Evolutionary conservation across 2,329 filamentous ascomycete genomes (phyloP), one percentile per base, ranked within the genome.

Genomic region (Xylaria sp.): DNA sequence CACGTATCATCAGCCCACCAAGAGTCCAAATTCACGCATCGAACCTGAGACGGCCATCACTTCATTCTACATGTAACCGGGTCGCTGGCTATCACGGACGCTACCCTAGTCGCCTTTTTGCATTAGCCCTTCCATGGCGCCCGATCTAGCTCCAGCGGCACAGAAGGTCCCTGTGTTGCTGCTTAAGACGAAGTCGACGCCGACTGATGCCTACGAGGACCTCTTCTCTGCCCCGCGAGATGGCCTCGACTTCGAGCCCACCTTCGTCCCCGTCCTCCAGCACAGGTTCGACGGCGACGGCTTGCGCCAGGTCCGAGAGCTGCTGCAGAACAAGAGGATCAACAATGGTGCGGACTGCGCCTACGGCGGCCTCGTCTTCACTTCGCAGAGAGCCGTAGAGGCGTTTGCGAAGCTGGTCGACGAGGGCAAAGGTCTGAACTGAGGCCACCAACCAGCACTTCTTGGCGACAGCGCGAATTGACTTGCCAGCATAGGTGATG

Each of bases 341-440:
- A 74, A 75, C 42, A 63, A 48, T 2, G 56, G 55, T n/a, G 39
- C 65, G 1, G 72, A 68, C 2, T 69, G 71, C 39, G 63, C 73
- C 13, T 93, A 90, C 66, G 89, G 89, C 4, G 90, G 89, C n/a
- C 74, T 93, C 53, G 86, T 94, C 45, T 93, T 94, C 67, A 94
- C 90, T 1, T 92, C 89, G 7, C 91, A 94, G 69, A 82, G 90
- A 44, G 89, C 91, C 1, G 90, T 94, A 2, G 91, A 94, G 69
- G 89, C 88, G 0, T 91, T 94, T 65, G 75, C 83, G 2, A 76
- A 80, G 42, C 73, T 91, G 7, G 79, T 91, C 0, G 73, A 80
- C 13, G 80, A 84, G 26, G 75, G 82, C 20, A 73, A 74, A 66
- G 73, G 72, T 72, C 60, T 54, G 67, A 61, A 65, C 52, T 49